Evolutionary conservation across 495 filamentous ascomycete species (phyloP).

Genomic region (Lichina pygmaea): DNA sequence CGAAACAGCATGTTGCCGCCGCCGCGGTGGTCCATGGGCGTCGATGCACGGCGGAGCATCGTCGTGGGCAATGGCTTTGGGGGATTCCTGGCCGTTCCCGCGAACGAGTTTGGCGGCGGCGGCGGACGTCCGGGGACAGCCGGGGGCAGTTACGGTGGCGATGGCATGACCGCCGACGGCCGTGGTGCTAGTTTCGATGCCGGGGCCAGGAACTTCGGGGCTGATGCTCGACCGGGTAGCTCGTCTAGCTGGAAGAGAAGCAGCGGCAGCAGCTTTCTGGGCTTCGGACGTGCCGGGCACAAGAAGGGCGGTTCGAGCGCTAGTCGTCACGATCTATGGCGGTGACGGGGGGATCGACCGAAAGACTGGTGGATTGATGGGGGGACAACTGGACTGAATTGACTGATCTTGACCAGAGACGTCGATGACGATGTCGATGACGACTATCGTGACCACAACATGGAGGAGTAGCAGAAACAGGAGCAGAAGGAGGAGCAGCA

Average conservation of each 20-base stretch:
- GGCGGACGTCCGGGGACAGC: neutral
- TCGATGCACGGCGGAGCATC: conserved; percentile 22
- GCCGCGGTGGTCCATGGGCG: neutral
- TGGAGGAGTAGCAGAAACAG: no score
- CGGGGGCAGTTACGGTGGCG: neutral
- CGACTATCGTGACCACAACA: no score
- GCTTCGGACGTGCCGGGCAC: no score
- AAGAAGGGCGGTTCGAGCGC: neutral
- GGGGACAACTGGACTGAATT: no score
- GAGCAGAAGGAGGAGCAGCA: no score
- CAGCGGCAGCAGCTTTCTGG: no score
- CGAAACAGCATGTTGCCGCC: neutral
- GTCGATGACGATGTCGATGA: no score
- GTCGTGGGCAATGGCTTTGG: conserved; percentile 57
- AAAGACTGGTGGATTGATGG: no score
- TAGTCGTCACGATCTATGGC: neutral
- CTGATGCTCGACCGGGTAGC: no score
- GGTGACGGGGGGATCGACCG: neutral
- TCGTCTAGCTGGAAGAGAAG: no score
- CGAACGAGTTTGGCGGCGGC: conserved; percentile 13
- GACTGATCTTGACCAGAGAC: no score
- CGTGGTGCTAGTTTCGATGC: neutral
- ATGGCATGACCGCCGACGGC: neutral
- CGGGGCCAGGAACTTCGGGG: no score
- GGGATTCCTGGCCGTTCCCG: conserved; percentile 57